Evolutionary conservation across 2,329 filamentous ascomycete genomes (phyloP), one percentile per base, ranked within the genome.

Genomic region (Byssoonygena ceratinophila): DNA sequence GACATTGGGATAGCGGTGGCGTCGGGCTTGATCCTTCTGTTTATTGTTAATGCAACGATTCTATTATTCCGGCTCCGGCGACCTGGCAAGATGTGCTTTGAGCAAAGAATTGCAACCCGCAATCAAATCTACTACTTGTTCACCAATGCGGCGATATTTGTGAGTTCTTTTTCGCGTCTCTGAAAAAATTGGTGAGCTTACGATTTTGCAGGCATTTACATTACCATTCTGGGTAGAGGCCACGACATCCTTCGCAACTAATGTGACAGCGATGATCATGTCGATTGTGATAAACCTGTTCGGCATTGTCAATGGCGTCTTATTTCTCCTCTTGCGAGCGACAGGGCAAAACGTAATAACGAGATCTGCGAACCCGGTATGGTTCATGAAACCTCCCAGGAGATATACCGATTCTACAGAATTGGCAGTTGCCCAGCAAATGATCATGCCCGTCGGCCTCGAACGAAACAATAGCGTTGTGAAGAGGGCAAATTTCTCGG

Each of bases 101-200:
- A 57, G 23, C 59, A 63, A 46, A 56, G 59, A 41, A 57, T 62
- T 37, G 58, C 59, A 18, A 54, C 58, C 6, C 60, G 57, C 16
- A 56, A 61, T 44, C 55, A 58, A 29, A 54, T 63, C 4, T 64
- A 63, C 40, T 61, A 64, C 53, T 51, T 63, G 16, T 53, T 55
- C 8, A 55, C 57, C 51, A 58, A 55, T 11, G 46, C 52, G 2
- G 32, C 56, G 1, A 41, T 63, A 48, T 59, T 62, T 43, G 62
- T 64, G 53, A 58, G 61, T 55, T 16, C 25, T 18, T 20, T 27
- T 23, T 43, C 2, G 8, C 37, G 40, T 27, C 34, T 12, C n/a
- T 49, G 3, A 39, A 3, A 29, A 48, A 27, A 20, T 12, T 25
- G 40, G 23, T 23, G 34, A 22, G 18, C 53, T 52, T 37, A 55